Conservation (phyloP, 2,329 filamentous ascomycete genomes). For the Talaromyces marneffei region DNA sequence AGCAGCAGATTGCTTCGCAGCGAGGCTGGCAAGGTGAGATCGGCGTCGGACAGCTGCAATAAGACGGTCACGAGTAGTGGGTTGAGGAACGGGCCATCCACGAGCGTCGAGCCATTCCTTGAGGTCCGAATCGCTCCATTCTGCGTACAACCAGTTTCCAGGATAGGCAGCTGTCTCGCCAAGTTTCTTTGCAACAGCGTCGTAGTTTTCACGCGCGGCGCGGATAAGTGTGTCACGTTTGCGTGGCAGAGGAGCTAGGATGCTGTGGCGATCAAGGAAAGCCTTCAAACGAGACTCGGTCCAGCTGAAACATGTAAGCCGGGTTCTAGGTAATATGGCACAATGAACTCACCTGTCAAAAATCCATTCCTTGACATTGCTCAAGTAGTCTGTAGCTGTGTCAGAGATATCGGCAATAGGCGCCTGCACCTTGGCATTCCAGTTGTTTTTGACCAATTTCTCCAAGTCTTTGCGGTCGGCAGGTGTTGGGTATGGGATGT, state of each 20-base stretch:
- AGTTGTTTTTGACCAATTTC: constrained; percentile 80
- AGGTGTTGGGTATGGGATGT: constrained; percentile 82
- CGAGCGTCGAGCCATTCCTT: constrained; percentile 90
- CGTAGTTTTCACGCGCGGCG: constrained; percentile 74
- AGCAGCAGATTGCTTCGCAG: constrained; percentile 55
- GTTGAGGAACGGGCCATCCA: constrained; percentile 80
- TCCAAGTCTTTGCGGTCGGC: constrained; percentile 94
- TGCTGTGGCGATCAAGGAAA: constrained; percentile 81
- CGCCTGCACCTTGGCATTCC: constrained; percentile 69
- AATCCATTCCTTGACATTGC: constrained; percentile 79
- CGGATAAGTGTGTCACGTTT: constrained; percentile 76
- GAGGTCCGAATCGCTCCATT: constrained; percentile 88
- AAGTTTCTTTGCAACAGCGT: constrained; percentile 64
- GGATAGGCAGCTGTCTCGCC: constrained; percentile 81
- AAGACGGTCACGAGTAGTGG: constrained; percentile 75
- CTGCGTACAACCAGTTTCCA: constrained; percentile 86
- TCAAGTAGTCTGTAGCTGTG: constrained; percentile 65
- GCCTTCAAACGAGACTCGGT: constrained; percentile 88
- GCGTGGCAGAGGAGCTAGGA: constrained; percentile 82
- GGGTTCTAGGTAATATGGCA: too few species aligned
- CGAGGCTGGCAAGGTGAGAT: constrained; percentile 70
- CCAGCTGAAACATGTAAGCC: constrained; percentile 58
- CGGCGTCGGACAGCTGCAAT: constrained; percentile 88
- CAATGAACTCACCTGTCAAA: constrained; percentile 67
- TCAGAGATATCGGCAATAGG: constrained; percentile 74